Base-by-base conservation (phyloP, 2,329 filamentous ascomycete species). In the Gaeumannomyces tritici region DNA sequence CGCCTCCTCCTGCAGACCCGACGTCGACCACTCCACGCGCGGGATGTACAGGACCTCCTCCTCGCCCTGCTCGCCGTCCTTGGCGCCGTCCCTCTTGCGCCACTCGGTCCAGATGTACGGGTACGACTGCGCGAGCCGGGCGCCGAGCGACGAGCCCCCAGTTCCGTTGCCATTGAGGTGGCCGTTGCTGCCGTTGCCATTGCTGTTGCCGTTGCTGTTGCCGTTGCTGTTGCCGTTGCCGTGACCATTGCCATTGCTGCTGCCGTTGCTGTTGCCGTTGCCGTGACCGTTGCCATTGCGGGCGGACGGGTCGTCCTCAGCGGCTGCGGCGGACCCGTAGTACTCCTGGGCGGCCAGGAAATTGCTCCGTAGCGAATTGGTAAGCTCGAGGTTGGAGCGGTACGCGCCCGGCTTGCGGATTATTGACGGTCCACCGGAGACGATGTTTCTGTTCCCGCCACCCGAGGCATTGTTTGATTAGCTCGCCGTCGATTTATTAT, bases 311-410 rank as follows among this genome's bases (percentile, higher is more conserved):
- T 65, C 71, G 62, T 65, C 69, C 61, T 66, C 61, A 67, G 69
- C 69, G 64, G 66, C 68, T 63, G 66, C 70, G 59, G 64, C 71
- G 62, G 65, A 69, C 47, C 72, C 62, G 66, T 84, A 84, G 67
- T 87, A 84, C 70, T 88, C 79, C 72, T 91, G 89, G 54, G 89
- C 88, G 33, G 88, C 85, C 61, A 85, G 74, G 73, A 98, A 91
- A 75, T 93, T 96, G 71, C 87, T 86, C 69, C 90, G 89, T 24
- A 99, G 84, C 3, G 92, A 91, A 70, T 91, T 93, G 66, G 92
- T 89, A 69, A 99, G 85, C 76, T 99, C 95, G 69, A 93, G 87
- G 73, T 98, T 98, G 62, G 93, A 97, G 73, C 93, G 91, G 72
- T 87, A 87, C 67, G 85, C 84, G 64, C 87, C 83, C 21, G 88